Evolutionary conservation across 768 basidiomycete species (phyloP).

Genomic region (Hericium coralloides): DNA sequence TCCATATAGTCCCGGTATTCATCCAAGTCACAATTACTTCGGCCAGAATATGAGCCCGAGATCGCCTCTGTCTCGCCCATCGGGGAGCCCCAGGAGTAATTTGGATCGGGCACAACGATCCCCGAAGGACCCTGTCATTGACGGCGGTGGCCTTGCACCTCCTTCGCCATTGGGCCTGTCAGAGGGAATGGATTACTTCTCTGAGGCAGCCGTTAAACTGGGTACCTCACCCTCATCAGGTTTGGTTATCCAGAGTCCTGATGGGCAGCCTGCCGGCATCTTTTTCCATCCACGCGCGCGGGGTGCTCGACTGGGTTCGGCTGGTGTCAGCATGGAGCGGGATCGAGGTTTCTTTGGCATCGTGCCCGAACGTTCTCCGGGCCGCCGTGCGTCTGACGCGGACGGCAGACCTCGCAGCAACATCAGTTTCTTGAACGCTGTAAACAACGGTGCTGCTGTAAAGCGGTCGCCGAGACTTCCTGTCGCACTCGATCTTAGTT

Average conservation of each 20-base stretch:
- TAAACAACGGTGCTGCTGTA: not conserved
- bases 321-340: constrained; percentile 5
- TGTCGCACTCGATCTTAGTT: not conserved
- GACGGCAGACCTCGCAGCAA: too few relatives aligned
- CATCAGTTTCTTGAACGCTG: not conserved
- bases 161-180: constrained; percentile 66
- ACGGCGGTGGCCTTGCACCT: constrained; percentile 35
- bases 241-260: constrained; percentile 84
- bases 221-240: constrained; percentile 78
- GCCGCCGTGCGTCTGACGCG: not conserved
- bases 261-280: constrained; percentile 91
- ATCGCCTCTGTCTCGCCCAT: constrained; percentile 38
- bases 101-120: constrained; percentile 60
- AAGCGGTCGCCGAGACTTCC: not conserved
- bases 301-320: constrained; percentile 2
- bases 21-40: constrained; percentile 37
- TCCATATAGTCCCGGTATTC: constrained; percentile 68
- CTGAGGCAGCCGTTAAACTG: constrained; percentile 53
- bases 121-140: constrained; percentile 29
- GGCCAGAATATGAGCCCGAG: constrained; percentile 24
- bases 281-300: constrained; percentile 75
- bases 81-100: constrained; percentile 39
- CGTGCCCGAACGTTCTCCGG: not conserved
- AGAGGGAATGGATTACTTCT: constrained; percentile 73
- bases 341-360: not conserved